Base-by-base conservation (phyloP, 202 grass and related monocot species). In the Schoenoplectus triqueter region DNA sequence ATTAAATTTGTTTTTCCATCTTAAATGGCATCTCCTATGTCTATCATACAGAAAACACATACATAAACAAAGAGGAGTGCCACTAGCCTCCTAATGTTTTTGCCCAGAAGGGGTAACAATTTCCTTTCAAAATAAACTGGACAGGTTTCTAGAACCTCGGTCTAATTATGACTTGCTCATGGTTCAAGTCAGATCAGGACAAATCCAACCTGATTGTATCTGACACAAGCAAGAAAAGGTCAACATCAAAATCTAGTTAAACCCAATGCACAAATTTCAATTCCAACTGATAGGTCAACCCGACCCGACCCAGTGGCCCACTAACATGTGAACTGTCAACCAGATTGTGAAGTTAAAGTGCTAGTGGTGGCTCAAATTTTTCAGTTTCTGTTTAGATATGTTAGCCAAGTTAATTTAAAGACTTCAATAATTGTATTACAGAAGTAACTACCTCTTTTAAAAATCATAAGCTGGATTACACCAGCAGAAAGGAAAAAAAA, bases 11-110 rank as follows among this genome's bases (percentile, higher is more conserved):
- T 15, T 21, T 50, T 19, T 20, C 17, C 70, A 49, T 73, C 6
- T 4, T 10, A 48, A 72, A 72, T 40, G 13, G 2, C 22, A 78
- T n/a, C 39, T 78, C 19, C 1, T 21, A 1, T 20, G 31, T 22
- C 20, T 78, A 59, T 14, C 13, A 4, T 56, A 57, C 20, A 55
- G 72, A 78, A 76, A 56, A 14, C 46, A 73, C 44, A 73, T 46
- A n/a, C 46, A 73, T 73, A 18, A 76, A 51, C 8, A 41, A 57
- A 74, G 40, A 15, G 59, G 11, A 22, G 10, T 54, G 55, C 19
- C 21, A 40, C 19, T 40, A 77, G 3, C 15, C 51, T 41, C 57
- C 51, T 17, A 2, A 13, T 78, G 20, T 21, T 49, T 59, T 75
- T 55, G 20, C 21, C 73, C 51, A 17, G 13, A 7, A 55, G 20